Percentiles rank a stretch among this genome's conserved stretches.
Evolutionary conservation across 176 grass and related monocot species (phyloP).

Genomic region (Bonia amplexicaulis): DNA sequence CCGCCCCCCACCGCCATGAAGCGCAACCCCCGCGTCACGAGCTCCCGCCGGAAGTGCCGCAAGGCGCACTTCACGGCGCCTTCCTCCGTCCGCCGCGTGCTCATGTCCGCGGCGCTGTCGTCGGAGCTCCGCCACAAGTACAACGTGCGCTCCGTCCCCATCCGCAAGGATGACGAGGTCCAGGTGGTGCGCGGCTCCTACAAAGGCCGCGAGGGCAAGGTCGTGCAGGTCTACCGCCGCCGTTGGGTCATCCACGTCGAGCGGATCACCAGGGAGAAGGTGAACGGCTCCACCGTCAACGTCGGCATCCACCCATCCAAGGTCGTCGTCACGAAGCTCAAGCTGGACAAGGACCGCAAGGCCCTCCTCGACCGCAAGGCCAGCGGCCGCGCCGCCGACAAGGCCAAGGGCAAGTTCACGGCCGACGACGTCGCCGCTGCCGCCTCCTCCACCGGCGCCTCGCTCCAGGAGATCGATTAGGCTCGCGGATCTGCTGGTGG

Average conservation of each 20-base stretch:
- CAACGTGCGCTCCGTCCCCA: constrained; percentile 80
- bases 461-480: constrained; percentile 92
- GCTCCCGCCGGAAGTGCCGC: constrained; percentile 88
- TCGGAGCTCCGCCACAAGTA: constrained; percentile 88
- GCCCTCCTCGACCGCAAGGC: constrained; percentile 88
- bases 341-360: constrained; percentile 99
- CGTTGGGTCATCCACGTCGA: constrained; percentile 98
- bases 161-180: constrained; percentile 95
- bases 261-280: constrained; percentile 94
- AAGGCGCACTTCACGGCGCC: constrained; percentile 98
- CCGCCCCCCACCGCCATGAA: constrained; percentile 48
- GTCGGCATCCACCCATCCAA: constrained; percentile 86
- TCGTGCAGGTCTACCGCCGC: constrained; percentile 93
- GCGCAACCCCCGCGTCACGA: constrained; percentile 73
- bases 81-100: constrained; percentile 78
- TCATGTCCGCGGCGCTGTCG: constrained; percentile 85
- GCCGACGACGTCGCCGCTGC: constrained; percentile 77
- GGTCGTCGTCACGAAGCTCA: constrained; percentile 79
- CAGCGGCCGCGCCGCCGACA: constrained; percentile 73
- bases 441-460: constrained; percentile 43
- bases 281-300: constrained; percentile 90
- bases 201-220: constrained; percentile 97
- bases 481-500: not conserved
- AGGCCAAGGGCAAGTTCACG: constrained; percentile 94
- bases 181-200: constrained; percentile 86